Conservation (phyloP, 2,329 filamentous ascomycete species). For the Stemphylium lycopersici region DNA sequence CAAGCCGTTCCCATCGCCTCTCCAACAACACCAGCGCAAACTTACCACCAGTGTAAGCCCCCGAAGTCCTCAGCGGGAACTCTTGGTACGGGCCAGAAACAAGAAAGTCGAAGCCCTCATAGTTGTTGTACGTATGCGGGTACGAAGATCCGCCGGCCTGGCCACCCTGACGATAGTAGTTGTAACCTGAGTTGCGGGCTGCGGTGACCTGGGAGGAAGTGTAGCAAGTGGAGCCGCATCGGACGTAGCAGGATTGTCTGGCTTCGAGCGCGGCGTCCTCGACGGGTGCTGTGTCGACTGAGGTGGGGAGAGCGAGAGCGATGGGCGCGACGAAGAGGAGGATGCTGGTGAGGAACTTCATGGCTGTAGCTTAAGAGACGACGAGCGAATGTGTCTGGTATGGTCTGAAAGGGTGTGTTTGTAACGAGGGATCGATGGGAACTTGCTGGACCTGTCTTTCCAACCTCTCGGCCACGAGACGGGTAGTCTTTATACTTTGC, state of each 20-base stretch:
- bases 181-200: slow-evolving; percentile 60
- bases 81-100: slow-evolving; percentile 66
- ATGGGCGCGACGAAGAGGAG: slow-evolving; percentile 24
- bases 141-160: slow-evolving; percentile 55
- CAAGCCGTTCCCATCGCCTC: not conserved
- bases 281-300: not conserved
- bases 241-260: slow-evolving; percentile 54
- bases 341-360: slow-evolving; percentile 29
- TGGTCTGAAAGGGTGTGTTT: not conserved
- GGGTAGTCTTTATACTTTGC: not conserved
- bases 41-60: slow-evolving; percentile 63
- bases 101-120: slow-evolving; percentile 66
- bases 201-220: slow-evolving; percentile 55
- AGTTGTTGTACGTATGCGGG: slow-evolving; percentile 67
- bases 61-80: slow-evolving; percentile 63
- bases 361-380: slow-evolving; percentile 7
- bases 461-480: not conserved
- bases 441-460: slow-evolving; percentile 8
- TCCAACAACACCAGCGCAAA: slow-evolving; percentile 2
- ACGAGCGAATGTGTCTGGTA: slow-evolving; percentile 16
- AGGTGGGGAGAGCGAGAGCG: slow-evolving; percentile 26
- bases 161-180: slow-evolving; percentile 53
- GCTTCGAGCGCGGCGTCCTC: slow-evolving; percentile 29
- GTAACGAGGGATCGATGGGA: slow-evolving; percentile 11
- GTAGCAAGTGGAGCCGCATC: slow-evolving; percentile 63